phyloP scores from a whole-genome alignment of 495 filamentous ascomycete genomes.

The Penicillium canariense region DNA sequence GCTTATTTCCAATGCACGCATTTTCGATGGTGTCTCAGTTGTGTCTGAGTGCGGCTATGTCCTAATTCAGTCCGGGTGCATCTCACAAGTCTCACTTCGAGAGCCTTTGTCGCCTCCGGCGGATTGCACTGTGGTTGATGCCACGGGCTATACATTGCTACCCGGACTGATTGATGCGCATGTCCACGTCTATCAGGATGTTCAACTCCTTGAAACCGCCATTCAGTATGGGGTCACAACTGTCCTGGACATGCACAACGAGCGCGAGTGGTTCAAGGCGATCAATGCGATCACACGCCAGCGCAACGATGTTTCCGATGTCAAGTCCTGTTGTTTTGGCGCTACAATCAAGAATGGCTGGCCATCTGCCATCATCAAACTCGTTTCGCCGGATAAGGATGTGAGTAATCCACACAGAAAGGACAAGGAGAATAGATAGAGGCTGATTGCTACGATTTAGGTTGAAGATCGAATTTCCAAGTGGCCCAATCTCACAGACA shows the following conservation, averaged over 20 bases:
- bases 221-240: slow-evolving; percentile 13
- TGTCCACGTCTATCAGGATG: slow-evolving; percentile 11
- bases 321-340: slow-evolving; percentile 11
- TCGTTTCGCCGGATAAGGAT: slow-evolving; percentile 5
- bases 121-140: slow-evolving; percentile 4
- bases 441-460: no score
- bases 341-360: slow-evolving; percentile 13
- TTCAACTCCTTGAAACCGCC: slow-evolving; percentile 4
- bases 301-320: slow-evolving; percentile 12
- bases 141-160: slow-evolving; percentile 6
- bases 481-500: slow-evolving; percentile 8
- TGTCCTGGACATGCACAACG: slow-evolving; percentile 12
- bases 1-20: slow-evolving; percentile 7
- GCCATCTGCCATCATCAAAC: slow-evolving; percentile 14
- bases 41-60: slow-evolving; percentile 10
- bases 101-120: neutral
- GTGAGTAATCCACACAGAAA: neutral
- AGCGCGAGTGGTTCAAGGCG: slow-evolving; percentile 11
- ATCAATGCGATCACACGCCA: slow-evolving; percentile 5
- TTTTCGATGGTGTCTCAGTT: slow-evolving; percentile 12
- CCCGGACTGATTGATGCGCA: slow-evolving; percentile 17
- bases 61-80: slow-evolving; percentile 7
- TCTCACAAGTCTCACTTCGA: slow-evolving; percentile 2
- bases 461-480: slow-evolving; percentile 14
- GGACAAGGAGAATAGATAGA: no score